A percentile compares a stretch with the other conserved stretches of the same genome.
These are phyloP conservation scores for Moniliophthora roreri DNA, from an alignment of 1,284 basidiomycete species.

Conservation along the genomic window DNA sequence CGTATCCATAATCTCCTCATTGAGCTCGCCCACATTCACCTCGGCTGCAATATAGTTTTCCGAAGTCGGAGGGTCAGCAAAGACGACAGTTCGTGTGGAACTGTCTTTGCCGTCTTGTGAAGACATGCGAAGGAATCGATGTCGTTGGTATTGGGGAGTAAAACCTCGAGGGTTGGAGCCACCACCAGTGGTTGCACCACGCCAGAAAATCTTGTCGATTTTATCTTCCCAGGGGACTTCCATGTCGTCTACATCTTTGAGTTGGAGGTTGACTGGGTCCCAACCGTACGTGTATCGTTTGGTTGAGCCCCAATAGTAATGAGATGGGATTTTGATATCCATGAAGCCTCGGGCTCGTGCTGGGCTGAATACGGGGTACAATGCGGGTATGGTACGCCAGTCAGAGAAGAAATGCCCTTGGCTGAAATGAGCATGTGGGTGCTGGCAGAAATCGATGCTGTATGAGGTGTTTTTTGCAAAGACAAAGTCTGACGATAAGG, in stretches of 20 bases:
- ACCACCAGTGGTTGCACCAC: constrained; percentile 91
- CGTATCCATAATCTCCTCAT: constrained; percentile 83
- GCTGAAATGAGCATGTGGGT: constrained; percentile 80
- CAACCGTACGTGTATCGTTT: constrained; percentile 87
- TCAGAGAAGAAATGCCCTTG: constrained; percentile 97
- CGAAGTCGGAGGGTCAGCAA: constrained; percentile 68
- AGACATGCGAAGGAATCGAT: constrained; percentile 79
- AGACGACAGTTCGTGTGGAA: constrained; percentile 69
- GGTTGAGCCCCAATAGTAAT: constrained; percentile 89
- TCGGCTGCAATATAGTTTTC: constrained; percentile 58
- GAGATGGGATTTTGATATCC: constrained; percentile 91
- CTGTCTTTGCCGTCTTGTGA: constrained; percentile 13
- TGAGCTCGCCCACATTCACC: constrained; percentile 66
- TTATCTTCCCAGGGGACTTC: constrained; percentile 84
- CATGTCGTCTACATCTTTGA: constrained; percentile 76
- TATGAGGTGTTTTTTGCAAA: constrained; percentile 64
- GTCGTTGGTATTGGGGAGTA: constrained; percentile 83
- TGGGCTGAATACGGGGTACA: constrained; percentile 91
- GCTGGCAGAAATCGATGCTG: constrained; percentile 74
- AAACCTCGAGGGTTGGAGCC: constrained; percentile 87
- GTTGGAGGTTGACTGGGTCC: constrained; percentile 71
- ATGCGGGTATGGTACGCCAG: constrained; percentile 81
- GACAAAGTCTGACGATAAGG: constrained; percentile 46
- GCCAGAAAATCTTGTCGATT: constrained; percentile 74
- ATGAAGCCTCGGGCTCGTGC: constrained; percentile 81